These are phyloP conservation scores for Dothistroma septosporum DNA, from an alignment of 2,329 filamentous ascomycete species.

Conservation along the genomic window DNA sequence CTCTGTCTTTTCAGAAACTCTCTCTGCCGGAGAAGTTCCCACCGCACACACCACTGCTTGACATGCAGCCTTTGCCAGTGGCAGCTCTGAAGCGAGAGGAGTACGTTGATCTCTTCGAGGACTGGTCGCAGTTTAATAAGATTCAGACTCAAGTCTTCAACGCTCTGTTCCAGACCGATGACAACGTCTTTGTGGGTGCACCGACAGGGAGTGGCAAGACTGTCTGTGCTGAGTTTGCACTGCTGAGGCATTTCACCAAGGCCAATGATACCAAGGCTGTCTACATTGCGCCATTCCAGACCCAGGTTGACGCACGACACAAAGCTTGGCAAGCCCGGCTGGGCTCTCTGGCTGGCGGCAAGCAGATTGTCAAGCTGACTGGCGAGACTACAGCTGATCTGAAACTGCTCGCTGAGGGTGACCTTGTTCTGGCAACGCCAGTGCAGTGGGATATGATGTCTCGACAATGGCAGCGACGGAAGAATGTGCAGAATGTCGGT, in stretches of 20 bases:
- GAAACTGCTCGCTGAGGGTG: conserved; percentile 78
- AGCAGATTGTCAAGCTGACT: conserved; percentile 86
- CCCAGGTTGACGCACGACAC: conserved; percentile 76
- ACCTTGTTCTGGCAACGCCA: conserved; percentile 88
- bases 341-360: conserved; percentile 68
- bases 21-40: conserved; percentile 94
- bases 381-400: conserved; percentile 90
- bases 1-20: conserved; percentile 91
- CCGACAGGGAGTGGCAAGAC: conserved; percentile 95
- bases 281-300: conserved; percentile 92
- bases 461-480: conserved; percentile 91
- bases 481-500: conserved; percentile 86
- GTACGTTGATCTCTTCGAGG: conserved; percentile 73
- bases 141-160: conserved; percentile 98
- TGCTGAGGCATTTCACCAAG: conserved; percentile 82
- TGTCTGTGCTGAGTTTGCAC: conserved; percentile 88
- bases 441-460: conserved; percentile 94
- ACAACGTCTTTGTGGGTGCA: conserved; percentile 91
- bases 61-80: conserved; percentile 86
- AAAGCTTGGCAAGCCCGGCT: conserved; percentile 84
- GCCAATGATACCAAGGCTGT: conserved; percentile 72
- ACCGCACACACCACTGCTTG: conserved; percentile 84
- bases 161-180: conserved; percentile 81
- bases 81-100: conserved; percentile 83
- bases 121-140: conserved; percentile 89